These are phyloP conservation scores for Termitomyces sp. DNA, from an alignment of 768 basidiomycete species.

Conservation along the genomic window DNA sequence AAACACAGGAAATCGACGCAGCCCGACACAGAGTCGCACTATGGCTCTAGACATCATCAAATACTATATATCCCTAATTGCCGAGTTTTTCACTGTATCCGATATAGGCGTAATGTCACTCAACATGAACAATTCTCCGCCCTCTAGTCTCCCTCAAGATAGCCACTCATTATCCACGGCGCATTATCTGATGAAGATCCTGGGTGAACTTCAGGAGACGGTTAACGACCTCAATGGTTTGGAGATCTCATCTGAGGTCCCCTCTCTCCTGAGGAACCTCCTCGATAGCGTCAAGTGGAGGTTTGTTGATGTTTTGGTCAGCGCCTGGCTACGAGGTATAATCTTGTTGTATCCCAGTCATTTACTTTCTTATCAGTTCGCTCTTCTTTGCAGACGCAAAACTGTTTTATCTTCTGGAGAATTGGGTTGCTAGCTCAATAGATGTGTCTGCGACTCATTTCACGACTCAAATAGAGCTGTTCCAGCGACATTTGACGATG, in stretches of 20 bases:
- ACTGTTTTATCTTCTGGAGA: conserved; percentile 78
- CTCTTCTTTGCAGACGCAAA: conserved; percentile 58
- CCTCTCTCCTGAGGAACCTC: conserved; percentile 63
- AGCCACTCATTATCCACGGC: conserved; percentile 81
- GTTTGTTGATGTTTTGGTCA: conserved; percentile 77
- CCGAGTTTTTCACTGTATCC: conserved; percentile 77
- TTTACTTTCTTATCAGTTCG: background rate
- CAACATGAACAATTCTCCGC: conserved; percentile 32
- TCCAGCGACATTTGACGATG: conserved; percentile 75
- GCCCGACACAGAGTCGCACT: conserved; percentile 71
- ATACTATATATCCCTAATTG: conserved; percentile 71
- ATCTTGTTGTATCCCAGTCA: conserved; percentile 1
- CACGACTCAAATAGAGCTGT: conserved; percentile 70
- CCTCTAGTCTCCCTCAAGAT: conserved; percentile 61
- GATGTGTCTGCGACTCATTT: conserved; percentile 70
- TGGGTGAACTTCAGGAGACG: conserved; percentile 83
- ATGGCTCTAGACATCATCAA: conserved; percentile 83
- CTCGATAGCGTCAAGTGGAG: conserved; percentile 84
- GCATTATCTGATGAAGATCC: conserved; percentile 73
- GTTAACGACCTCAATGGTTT: conserved; percentile 74
- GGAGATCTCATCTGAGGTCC: conserved; percentile 76
- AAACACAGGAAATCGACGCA: conserved; percentile 56
- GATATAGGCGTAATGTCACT: conserved; percentile 67
- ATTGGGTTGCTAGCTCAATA: conserved; percentile 66
- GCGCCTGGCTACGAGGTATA: conserved; percentile 80